Evolutionary conservation across 139 green algal species (phyloP).

Genomic region (Penium margaritaceum): DNA sequence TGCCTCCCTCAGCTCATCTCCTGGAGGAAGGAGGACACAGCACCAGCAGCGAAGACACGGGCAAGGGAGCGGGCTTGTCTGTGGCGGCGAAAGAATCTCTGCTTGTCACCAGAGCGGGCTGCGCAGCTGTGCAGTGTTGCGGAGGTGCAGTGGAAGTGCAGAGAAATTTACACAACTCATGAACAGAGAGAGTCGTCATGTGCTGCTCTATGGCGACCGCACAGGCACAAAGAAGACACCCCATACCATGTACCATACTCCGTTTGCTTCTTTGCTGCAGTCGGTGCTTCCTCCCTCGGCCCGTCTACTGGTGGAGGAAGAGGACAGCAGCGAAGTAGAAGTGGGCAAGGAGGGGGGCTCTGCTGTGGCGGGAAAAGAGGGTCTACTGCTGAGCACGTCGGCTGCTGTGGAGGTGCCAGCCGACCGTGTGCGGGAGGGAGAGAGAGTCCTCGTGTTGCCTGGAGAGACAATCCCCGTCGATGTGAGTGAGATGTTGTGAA

Average conservation of each 20-base stretch:
- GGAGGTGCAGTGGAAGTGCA: too few species aligned
- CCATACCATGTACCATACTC: not conserved
- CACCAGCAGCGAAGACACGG: too few species aligned
- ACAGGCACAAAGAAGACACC: not conserved
- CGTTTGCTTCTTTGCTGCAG: slow-evolving; percentile 29
- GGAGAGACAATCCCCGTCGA: slow-evolving; percentile 83
- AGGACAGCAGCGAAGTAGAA: not conserved
- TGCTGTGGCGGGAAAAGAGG: not conserved
- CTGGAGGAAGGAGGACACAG: too few species aligned
- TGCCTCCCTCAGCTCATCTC: too few species aligned
- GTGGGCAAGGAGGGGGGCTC: not conserved
- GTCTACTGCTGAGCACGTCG: not conserved
- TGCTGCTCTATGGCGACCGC: too few species aligned
- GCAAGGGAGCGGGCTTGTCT: too few species aligned
- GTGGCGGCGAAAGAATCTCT: too few species aligned
- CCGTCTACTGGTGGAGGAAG: slow-evolving; percentile 67
- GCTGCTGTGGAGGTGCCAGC: slow-evolving; percentile 31
- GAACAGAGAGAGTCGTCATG: too few species aligned
- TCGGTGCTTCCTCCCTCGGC: slow-evolving; percentile 63
- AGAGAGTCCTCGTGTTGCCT: slow-evolving; percentile 74
- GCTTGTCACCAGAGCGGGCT: too few species aligned
- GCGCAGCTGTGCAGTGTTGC: too few species aligned
- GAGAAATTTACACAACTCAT: too few species aligned
- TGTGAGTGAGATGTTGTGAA: too few species aligned
- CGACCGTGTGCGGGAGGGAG: slow-evolving; percentile 49